Percentiles rank a stretch among this genome's conserved stretches.
Evolutionary conservation across 2,329 filamentous ascomycete species (phyloP).

Genomic region (Exutisphaerella laricina): DNA sequence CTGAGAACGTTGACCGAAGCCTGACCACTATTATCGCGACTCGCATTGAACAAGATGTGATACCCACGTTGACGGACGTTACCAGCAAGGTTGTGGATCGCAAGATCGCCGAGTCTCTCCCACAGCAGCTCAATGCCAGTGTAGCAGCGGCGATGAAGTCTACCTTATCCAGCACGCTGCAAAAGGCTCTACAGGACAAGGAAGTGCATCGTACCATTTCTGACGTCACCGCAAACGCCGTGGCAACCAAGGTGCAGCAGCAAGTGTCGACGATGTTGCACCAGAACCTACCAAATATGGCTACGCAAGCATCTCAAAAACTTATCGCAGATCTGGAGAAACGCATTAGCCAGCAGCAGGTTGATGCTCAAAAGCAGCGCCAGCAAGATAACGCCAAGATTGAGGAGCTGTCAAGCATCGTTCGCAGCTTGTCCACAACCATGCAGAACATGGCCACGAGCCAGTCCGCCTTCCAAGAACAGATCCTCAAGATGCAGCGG

Average conservation of each 20-base stretch:
- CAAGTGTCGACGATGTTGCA: conserved; percentile 59
- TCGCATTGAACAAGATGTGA: conserved; percentile 67
- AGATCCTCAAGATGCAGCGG: conserved; percentile 41
- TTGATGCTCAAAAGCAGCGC: conserved; percentile 48
- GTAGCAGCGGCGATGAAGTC: conserved; percentile 70
- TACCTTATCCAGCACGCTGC: conserved; percentile 61
- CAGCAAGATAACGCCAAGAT: conserved; percentile 60
- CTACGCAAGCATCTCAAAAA: conserved; percentile 55
- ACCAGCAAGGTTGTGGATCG: conserved; percentile 65
- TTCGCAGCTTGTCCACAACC: conserved; percentile 61
- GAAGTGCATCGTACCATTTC: conserved; percentile 67
- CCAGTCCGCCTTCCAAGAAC: conserved; percentile 63
- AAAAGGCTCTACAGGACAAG: conserved; percentile 64
- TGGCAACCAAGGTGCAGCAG: conserved; percentile 63
- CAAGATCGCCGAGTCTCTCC: conserved; percentile 63
- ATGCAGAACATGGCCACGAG: conserved; percentile 63
- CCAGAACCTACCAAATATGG: conserved; percentile 32
- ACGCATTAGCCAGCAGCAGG: conserved; percentile 48
- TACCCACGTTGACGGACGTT: conserved; percentile 66
- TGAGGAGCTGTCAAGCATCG: conserved; percentile 62
- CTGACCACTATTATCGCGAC: conserved; percentile 69
- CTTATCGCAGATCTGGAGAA: conserved; percentile 64
- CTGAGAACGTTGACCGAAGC: conserved; percentile 68
- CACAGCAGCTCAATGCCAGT: conserved; percentile 58
- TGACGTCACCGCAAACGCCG: conserved; percentile 63